Evolutionary conservation across 1,284 basidiomycete species (phyloP).

Genomic region (Ustilago tritici): DNA sequence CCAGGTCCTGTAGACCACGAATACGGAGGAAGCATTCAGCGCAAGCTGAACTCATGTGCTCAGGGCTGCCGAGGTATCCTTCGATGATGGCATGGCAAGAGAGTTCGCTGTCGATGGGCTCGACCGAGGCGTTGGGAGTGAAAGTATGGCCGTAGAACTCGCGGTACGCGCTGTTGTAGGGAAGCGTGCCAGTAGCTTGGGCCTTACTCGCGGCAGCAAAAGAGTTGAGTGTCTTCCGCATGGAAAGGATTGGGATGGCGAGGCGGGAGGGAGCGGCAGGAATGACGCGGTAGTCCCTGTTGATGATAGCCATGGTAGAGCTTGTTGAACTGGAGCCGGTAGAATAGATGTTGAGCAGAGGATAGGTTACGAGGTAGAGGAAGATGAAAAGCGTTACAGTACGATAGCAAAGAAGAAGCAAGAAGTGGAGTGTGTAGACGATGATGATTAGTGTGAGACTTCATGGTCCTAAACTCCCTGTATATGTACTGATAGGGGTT

Average conservation of each 20-base stretch:
- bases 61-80: not conserved
- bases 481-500: not conserved
- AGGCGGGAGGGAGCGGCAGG: not conserved
- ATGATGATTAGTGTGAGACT: not conserved
- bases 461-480: not conserved
- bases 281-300: not conserved
- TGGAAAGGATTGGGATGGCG: not conserved
- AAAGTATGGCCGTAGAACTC: not conserved
- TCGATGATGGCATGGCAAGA: not conserved
- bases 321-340: not conserved
- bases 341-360: not conserved
- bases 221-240: not conserved
- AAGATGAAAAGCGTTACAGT: not conserved
- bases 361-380: not conserved
- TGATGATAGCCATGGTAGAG: not conserved
- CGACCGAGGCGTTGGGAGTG: not conserved
- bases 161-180: not conserved
- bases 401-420: not conserved
- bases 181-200: not conserved
- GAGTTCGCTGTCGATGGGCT: not conserved
- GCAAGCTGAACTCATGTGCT: not conserved
- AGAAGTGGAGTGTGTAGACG: not conserved
- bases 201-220: conserved; percentile 2
- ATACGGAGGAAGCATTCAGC: not conserved
- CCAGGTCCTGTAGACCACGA: not conserved